Evolutionary conservation across 208 protist species (phyloP).

Genomic region (Angomonas desouzai): DNA sequence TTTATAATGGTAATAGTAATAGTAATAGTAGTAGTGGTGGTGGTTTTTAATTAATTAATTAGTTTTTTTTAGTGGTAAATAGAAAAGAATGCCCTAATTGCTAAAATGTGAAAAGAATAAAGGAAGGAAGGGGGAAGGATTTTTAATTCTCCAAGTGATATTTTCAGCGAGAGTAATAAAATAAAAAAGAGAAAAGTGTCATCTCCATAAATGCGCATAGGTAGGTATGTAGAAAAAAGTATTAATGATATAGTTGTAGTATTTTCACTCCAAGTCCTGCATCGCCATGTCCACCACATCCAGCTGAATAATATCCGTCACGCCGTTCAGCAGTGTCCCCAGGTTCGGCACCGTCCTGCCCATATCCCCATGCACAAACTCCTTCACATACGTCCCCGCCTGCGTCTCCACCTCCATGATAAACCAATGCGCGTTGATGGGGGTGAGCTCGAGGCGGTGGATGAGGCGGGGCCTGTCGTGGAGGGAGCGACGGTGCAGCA

Average conservation of each 20-base stretch:
- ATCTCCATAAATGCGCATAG: conserved; percentile 1
- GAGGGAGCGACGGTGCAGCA: conserved; percentile 93
- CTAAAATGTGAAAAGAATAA: background rate
- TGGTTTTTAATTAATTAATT: too few relatives aligned
- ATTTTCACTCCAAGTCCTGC: conserved; percentile 41
- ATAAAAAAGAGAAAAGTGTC: conserved; percentile 3
- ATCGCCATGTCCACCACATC: conserved; percentile 92
- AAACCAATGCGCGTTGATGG: conserved; percentile 87
- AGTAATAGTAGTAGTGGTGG: too few relatives aligned
- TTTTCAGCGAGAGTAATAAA: background rate
- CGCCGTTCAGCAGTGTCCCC: conserved; percentile 66
- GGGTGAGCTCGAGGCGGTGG: conserved; percentile 60
- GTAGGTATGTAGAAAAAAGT: background rate
- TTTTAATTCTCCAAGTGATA: background rate
- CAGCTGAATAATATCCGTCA: conserved; percentile 94
- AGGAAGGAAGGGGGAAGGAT: background rate
- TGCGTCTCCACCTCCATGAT: conserved; percentile 89
- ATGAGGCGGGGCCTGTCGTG: conserved; percentile 77
- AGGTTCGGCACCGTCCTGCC: conserved; percentile 91
- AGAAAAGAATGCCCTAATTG: background rate
- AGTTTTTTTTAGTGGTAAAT: too few relatives aligned
- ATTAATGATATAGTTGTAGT: background rate
- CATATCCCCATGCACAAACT: conserved; percentile 97
- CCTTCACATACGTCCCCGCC: conserved; percentile 98
- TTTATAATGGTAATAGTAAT: too few relatives aligned